These are phyloP conservation scores for Mediolabrus comicus DNA, from an alignment of 108 stramenopile genomes.

Conservation along the genomic window DNA sequence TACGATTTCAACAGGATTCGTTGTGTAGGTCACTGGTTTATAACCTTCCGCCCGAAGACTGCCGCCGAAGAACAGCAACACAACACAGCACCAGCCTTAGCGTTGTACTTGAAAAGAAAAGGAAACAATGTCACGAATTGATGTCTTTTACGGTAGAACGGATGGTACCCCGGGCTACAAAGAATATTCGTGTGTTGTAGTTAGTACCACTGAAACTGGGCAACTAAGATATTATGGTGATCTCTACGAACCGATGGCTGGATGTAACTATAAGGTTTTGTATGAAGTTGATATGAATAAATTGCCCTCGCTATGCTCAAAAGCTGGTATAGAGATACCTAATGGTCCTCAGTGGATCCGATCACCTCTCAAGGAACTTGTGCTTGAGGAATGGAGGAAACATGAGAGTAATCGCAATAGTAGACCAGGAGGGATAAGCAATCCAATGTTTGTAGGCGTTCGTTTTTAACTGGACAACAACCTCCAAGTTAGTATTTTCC, in stretches of 20 bases:
- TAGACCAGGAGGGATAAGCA: not conserved
- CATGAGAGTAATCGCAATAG: not conserved
- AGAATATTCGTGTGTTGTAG: constrained; percentile 14
- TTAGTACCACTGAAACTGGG: constrained; percentile 4
- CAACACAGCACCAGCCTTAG: too few relatives aligned
- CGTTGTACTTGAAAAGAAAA: too few relatives aligned
- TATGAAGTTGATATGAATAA: constrained; percentile 6
- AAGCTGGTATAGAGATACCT: not conserved
- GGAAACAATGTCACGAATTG: not conserved
- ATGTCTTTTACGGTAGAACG: constrained; percentile 30
- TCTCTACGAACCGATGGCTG: constrained; percentile 11
- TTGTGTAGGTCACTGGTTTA: too few relatives aligned
- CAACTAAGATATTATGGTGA: constrained; percentile 13
- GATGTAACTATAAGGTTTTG: constrained; percentile 15
- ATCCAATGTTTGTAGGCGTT: not conserved
- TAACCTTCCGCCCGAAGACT: too few relatives aligned
- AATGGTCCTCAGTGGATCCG: constrained; percentile 1
- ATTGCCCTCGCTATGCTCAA: constrained; percentile 2
- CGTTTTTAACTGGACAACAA: too few relatives aligned
- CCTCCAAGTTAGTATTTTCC: too few relatives aligned
- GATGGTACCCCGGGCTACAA: constrained; percentile 22
- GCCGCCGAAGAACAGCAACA: too few relatives aligned
- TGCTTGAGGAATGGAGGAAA: constrained; percentile 16
- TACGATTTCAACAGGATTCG: too few relatives aligned
- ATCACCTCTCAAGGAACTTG: constrained; percentile 19